Evolutionary conservation across 2,329 filamentous ascomycete genomes (phyloP).

Genomic region (Stachybotrys echinatus): DNA sequence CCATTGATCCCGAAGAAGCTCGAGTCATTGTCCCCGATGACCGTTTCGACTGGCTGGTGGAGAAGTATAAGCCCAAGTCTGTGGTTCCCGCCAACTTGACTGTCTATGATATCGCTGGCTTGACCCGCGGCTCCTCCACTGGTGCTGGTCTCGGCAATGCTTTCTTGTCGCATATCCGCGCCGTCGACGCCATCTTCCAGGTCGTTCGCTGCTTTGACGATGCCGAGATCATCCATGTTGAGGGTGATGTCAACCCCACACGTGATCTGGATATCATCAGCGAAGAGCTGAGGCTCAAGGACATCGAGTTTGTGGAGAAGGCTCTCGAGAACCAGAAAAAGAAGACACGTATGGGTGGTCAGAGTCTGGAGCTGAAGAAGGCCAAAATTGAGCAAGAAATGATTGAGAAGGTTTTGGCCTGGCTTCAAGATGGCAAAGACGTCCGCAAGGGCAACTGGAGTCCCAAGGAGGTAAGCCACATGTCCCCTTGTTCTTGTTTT

Average conservation of each 20-base stretch:
- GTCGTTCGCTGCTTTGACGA: slow-evolving; percentile 97
- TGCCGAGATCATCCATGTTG: slow-evolving; percentile 98
- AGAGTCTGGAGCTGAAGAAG: slow-evolving; percentile 97
- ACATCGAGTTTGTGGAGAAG: slow-evolving; percentile 98
- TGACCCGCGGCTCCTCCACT: slow-evolving; percentile 92
- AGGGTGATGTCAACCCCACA: slow-evolving; percentile 94
- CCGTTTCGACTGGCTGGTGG: slow-evolving; percentile 89
- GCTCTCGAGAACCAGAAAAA: slow-evolving; percentile 86
- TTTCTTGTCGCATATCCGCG: slow-evolving; percentile 97
- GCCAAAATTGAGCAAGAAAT: slow-evolving; percentile 89
- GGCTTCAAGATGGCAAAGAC: slow-evolving; percentile 84
- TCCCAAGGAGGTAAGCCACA: slow-evolving; percentile 82
- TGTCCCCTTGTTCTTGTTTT: slow-evolving; percentile 12
- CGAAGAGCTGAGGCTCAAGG: slow-evolving; percentile 94
- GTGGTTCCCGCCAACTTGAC: slow-evolving; percentile 95
- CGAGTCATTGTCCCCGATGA: slow-evolving; percentile 95
- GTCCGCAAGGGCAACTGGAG: slow-evolving; percentile 85
- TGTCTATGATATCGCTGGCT: slow-evolving; percentile 96
- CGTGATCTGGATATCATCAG: slow-evolving; percentile 95
- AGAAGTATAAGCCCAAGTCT: slow-evolving; percentile 98
- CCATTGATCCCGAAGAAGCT: slow-evolving; percentile 97
- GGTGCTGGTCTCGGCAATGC: slow-evolving; percentile 96
- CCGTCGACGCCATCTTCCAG: slow-evolving; percentile 96
- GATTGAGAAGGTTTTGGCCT: slow-evolving; percentile 82
- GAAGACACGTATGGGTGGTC: slow-evolving; percentile 89